Base-by-base conservation (phyloP, 1,284 basidiomycete genomes). In the Moniliophthora roreri region DNA sequence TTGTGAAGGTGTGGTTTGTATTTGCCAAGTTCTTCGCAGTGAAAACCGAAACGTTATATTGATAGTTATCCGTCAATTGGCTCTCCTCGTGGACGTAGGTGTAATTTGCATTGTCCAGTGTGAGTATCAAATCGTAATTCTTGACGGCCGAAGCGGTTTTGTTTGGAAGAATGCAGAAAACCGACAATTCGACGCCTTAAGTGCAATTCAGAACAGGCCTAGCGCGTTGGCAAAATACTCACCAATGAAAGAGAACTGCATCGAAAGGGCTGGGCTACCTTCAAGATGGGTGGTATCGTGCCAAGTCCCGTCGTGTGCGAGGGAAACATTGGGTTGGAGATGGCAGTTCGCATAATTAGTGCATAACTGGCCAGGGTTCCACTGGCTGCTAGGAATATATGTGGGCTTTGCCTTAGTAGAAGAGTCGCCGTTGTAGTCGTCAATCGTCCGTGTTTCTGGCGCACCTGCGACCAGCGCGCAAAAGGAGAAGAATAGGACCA, bases 91-190 rank as follows among this genome's bases (percentile, higher is more conserved):
- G 11, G 6, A 6, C 7, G 11, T 6, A 32, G 11, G 28, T 32
- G 6, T 6, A 6, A 11, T 32, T 32, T 32, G 6, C 7, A 11
- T 11, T 11, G 11, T 32, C 28, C 28, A 32, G 11, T 11, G 28
- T 32, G 28, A 32, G 11, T 32, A 11, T 32, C 7, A 32, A 11
- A 11, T 32, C 11, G 28, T 6, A 6, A 11, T 32, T 32, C 28
- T 32, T 32, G 6, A 11, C 11, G 28, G 28, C 28, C 18, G 26
- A n/a, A 46, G 24, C 44, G 28, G 16, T 13, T 23, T 28, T 46
- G 26, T n/a, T 4, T 28, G 44, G 44, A 24, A 46, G 44, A 46
- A 28, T 32, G 82, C 86, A 24, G 88, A 89, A 76, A 80, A 79
- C 65, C 85, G 86, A 63, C 77, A 56, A 63, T 28, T 15, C 28